Evolutionary conservation across 2,329 filamentous ascomycete species (phyloP).

Genomic region (Keithomyces neogunnii): DNA sequence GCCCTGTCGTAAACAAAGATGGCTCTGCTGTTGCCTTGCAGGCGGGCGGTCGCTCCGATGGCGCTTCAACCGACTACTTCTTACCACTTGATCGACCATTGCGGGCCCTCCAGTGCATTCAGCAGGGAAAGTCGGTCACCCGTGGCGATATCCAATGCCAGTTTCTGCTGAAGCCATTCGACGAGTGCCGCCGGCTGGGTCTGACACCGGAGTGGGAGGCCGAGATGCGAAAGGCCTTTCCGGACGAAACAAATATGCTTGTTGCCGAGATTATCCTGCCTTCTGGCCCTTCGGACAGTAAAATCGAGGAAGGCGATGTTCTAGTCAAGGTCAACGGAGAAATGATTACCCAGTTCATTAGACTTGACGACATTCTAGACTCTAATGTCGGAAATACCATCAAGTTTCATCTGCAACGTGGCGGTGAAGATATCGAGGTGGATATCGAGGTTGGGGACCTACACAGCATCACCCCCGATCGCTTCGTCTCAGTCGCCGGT

Average conservation of each 20-base stretch:
- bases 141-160: conserved; percentile 97
- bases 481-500: conserved; percentile 89
- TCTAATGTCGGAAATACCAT: conserved; percentile 75
- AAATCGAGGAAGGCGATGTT: conserved; percentile 91
- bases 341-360: conserved; percentile 86
- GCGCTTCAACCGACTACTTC: conserved; percentile 96
- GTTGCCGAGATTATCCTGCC: conserved; percentile 93
- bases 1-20: conserved; percentile 93
- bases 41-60: conserved; percentile 87
- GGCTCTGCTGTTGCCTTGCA: conserved; percentile 88
- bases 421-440: conserved; percentile 78
- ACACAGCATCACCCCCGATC: conserved; percentile 89
- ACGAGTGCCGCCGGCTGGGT: conserved; percentile 87
- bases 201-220: conserved; percentile 81
- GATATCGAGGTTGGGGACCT: conserved; percentile 81
- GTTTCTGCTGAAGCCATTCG: conserved; percentile 94
- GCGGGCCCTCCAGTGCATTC: conserved; percentile 79
- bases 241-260: conserved; percentile 92
- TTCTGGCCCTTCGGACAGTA: conserved; percentile 75
- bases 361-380: conserved; percentile 85
- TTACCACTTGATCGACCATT: conserved; percentile 84
- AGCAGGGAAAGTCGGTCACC: conserved; percentile 64
- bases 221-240: conserved; percentile 72
- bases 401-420: conserved; percentile 75
- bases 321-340: conserved; percentile 89